Percentiles rank a stretch among this genome's conserved stretches.
Conservation (phyloP, 768 basidiomycete genomes). For the Calocera viscosa region DNA sequence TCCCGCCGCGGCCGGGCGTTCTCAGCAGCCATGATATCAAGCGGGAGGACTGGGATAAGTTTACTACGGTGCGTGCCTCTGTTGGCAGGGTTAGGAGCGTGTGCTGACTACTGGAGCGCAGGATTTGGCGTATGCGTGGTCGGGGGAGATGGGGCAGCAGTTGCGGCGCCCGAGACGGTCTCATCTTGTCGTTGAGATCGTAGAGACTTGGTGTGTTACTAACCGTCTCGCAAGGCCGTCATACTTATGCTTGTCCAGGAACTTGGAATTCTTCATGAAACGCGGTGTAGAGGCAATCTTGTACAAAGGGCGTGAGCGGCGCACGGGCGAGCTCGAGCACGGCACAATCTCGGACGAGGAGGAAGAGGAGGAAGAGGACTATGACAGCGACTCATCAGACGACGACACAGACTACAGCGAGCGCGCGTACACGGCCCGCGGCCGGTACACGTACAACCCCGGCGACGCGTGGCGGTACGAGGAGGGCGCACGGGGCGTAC, state of each 20-base stretch:
- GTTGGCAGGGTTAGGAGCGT: background rate
- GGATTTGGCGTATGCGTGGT: constrained; percentile 68
- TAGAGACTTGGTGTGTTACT: constrained; percentile 66
- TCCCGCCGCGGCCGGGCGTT: constrained; percentile 60
- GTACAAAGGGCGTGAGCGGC: constrained; percentile 67
- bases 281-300: constrained; percentile 69
- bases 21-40: constrained; percentile 66
- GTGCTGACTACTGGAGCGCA: constrained; percentile 23
- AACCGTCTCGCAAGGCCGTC: background rate
- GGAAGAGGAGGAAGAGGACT: constrained; percentile 19
- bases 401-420: constrained; percentile 1
- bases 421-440: background rate
- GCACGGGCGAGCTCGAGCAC: constrained; percentile 44
- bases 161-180: constrained; percentile 41
- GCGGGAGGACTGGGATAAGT: constrained; percentile 65
- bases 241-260: background rate
- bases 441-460: background rate
- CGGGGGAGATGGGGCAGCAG: constrained; percentile 39
- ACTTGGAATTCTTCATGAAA: constrained; percentile 44
- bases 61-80: constrained; percentile 48
- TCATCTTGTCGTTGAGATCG: constrained; percentile 50
- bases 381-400: constrained; percentile 11
- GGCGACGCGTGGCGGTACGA: background rate
- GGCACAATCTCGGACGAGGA: constrained; percentile 28
- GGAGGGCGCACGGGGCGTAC: background rate